These are phyloP conservation scores for Solanum piurae DNA, from an alignment of 257 asterid genomes.

Conservation along the genomic window DNA sequence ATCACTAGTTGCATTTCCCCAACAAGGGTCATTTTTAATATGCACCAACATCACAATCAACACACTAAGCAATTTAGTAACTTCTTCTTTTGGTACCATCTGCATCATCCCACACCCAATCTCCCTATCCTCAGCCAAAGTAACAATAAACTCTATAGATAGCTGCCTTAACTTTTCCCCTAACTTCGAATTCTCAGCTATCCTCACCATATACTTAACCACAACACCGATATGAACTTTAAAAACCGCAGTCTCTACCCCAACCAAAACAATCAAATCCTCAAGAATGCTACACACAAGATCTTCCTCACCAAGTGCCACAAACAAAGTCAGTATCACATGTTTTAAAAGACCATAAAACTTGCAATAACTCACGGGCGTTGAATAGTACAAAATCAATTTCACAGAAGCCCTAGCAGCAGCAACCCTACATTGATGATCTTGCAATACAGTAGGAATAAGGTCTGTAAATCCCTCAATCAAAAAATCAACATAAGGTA, in stretches of 20 bases:
- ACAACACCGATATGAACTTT: neutral
- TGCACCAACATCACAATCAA: neutral
- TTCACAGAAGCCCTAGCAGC: neutral
- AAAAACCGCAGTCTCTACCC: neutral
- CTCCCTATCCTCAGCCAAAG: neutral
- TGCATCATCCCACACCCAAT: constrained; percentile 1
- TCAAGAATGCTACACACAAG: neutral
- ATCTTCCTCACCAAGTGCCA: neutral
- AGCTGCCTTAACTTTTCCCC: neutral
- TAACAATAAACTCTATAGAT: neutral
- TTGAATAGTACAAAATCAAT: neutral
- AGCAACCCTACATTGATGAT: neutral
- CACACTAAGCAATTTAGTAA: neutral
- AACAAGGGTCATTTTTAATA: neutral
- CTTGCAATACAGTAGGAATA: neutral
- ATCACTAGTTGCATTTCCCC: neutral
- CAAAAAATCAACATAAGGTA: neutral
- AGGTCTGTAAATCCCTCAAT: neutral
- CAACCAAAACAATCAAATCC: neutral
- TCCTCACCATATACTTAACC: neutral
- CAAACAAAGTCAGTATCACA: neutral
- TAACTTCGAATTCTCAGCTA: neutral
- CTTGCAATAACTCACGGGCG: neutral
- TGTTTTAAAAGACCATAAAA: neutral
- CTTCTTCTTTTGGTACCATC: neutral